Evolutionary conservation across 257 asterid species (phyloP).

Genomic region (Solanum piurae): DNA sequence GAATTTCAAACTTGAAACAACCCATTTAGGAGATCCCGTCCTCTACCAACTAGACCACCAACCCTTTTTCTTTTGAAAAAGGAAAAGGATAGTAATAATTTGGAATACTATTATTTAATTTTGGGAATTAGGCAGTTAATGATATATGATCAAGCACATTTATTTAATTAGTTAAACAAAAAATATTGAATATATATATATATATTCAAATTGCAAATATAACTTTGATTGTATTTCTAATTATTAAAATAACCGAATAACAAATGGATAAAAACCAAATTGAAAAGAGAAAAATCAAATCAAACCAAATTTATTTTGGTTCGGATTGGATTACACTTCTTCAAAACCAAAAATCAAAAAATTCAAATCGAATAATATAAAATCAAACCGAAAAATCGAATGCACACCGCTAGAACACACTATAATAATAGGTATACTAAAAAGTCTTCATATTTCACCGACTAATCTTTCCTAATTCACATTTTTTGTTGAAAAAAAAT

Average conservation of each 20-base stretch:
- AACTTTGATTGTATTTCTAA: no score
- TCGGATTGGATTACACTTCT: no score
- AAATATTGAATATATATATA: no score
- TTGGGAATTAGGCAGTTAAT: background rate
- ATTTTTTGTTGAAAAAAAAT: background rate
- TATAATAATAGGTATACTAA: background rate
- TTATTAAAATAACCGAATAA: no score
- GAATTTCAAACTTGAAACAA: background rate
- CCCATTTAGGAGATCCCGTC: background rate
- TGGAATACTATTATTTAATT: background rate
- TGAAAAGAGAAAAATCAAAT: no score
- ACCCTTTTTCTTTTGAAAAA: background rate
- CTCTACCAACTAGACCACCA: background rate
- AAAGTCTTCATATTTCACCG: background rate
- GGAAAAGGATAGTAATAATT: background rate
- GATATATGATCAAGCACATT: background rate
- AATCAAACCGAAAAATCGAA: no score
- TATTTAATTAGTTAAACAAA: no score
- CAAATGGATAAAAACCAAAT: no score
- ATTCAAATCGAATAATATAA: no score
- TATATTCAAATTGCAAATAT: no score
- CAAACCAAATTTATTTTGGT: no score
- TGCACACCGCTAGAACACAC: background rate
- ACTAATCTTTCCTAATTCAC: background rate
- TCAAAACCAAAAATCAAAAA: no score